phyloP scores from a whole-genome alignment of 129 eudicot species.

The Pulicaria dysenterica region DNA sequence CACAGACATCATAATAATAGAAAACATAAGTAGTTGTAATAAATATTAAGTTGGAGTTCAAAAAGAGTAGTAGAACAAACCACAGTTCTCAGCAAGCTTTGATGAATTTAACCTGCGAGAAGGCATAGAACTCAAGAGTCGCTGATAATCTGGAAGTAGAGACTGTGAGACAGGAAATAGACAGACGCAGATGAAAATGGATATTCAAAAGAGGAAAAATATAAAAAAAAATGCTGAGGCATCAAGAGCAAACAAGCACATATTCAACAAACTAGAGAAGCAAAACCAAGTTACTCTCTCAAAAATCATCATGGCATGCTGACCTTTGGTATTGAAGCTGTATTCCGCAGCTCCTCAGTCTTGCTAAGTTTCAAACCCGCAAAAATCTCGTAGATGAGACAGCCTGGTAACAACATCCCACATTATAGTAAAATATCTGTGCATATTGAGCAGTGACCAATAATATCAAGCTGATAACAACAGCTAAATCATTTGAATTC shows the following conservation, averaged over 20 bases:
- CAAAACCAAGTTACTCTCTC: conserved; percentile 21
- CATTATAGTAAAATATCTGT: conserved; percentile 18
- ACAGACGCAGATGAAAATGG: conserved; percentile 49
- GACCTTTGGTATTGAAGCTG: conserved; percentile 93
- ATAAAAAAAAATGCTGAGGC: conserved; percentile 29
- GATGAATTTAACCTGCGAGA: conserved; percentile 98
- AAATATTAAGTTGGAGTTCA: conserved; percentile 10
- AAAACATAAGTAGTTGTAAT: background rate
- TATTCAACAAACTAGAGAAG: conserved; percentile 7
- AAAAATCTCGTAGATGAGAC: conserved; percentile 93
- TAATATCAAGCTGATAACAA: conserved; percentile 5
- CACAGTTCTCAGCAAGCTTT: conserved; percentile 93
- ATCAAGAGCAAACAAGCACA: conserved; percentile 21
- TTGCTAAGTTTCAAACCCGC: conserved; percentile 70
- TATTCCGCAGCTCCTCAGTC: conserved; percentile 93
- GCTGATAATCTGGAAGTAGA: conserved; percentile 98
- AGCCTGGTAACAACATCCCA: conserved; percentile 54
- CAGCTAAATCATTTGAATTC: conserved; percentile 9
- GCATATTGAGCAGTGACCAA: conserved; percentile 7
- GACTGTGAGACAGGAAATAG: conserved; percentile 76
- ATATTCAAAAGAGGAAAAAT: conserved; percentile 31
- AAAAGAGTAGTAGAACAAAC: conserved; percentile 47
- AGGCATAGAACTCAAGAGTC: conserved; percentile 95
- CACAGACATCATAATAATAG: conserved; percentile 4
- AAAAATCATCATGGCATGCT: conserved; percentile 26